phyloP scores from a whole-genome alignment of 495 filamentous ascomycete genomes.

The Tuber magnatum region DNA sequence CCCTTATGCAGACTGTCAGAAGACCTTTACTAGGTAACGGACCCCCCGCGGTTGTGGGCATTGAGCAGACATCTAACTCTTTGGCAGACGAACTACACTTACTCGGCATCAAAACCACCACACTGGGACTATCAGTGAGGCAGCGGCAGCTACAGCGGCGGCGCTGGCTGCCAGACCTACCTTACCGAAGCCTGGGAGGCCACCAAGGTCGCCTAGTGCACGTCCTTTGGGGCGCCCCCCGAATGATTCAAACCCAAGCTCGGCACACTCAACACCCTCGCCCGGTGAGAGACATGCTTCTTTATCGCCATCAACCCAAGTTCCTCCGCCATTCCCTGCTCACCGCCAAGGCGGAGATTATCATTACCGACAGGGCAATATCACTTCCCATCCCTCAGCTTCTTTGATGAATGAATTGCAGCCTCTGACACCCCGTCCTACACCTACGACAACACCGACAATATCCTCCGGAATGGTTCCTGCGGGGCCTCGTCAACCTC shows the following conservation, averaged over 20 bases:
- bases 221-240: slow-evolving; percentile 44
- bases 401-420: slow-evolving; percentile 66
- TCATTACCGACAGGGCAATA: slow-evolving; percentile 54
- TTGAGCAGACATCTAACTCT: slow-evolving; percentile 18
- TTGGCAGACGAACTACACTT: slow-evolving; percentile 69
- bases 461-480: slow-evolving; percentile 51
- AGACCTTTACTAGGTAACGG: slow-evolving; percentile 75
- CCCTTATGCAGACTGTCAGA: slow-evolving; percentile 94
- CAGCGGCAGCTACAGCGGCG: slow-evolving; percentile 79
- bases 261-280: slow-evolving; percentile 80
- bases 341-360: slow-evolving; percentile 60
- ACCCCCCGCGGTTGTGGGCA: not conserved
- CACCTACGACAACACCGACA: slow-evolving; percentile 56
- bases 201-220: slow-evolving; percentile 61
- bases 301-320: slow-evolving; percentile 69
- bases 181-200: slow-evolving; percentile 51
- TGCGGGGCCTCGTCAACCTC: slow-evolving; percentile 46
- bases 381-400: slow-evolving; percentile 70
- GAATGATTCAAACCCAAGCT: slow-evolving; percentile 67
- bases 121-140: slow-evolving; percentile 89
- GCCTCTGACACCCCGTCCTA: slow-evolving; percentile 64
- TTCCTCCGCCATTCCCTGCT: slow-evolving; percentile 66
- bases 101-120: slow-evolving; percentile 96
- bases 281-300: slow-evolving; percentile 68
- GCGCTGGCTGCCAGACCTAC: slow-evolving; percentile 59